These are phyloP conservation scores for Arxiozyma bovina DNA, from an alignment of 1,139 yeast species.

Conservation along the genomic window DNA sequence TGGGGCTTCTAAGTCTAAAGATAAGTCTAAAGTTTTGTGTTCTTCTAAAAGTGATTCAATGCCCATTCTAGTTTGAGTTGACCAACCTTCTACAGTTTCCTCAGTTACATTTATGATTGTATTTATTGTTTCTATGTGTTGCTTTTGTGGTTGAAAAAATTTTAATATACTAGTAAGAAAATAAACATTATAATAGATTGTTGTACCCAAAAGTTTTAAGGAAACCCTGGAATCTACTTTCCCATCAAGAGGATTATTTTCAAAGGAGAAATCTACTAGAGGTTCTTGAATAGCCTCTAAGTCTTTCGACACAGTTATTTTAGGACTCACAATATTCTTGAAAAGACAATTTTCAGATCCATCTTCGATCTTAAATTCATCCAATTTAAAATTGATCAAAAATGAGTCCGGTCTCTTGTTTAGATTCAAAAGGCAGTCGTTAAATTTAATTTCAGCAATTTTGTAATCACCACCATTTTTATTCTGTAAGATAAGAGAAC, in stretches of 20 bases:
- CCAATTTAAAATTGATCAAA: constrained; percentile 59
- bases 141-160: constrained; percentile 82
- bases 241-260: constrained; percentile 75
- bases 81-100: constrained; percentile 83
- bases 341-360: constrained; percentile 67
- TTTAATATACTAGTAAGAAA: constrained; percentile 65
- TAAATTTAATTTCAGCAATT: constrained; percentile 72
- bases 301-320: constrained; percentile 29
- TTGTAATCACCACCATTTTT: constrained; percentile 34
- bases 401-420: constrained; percentile 76
- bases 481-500: constrained; percentile 57
- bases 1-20: constrained; percentile 89
- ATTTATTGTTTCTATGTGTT: constrained; percentile 80
- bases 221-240: constrained; percentile 70
- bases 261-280: constrained; percentile 75
- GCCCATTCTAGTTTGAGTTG: constrained; percentile 85
- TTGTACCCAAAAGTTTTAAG: constrained; percentile 76
- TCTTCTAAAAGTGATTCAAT: constrained; percentile 89
- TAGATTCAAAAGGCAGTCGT: constrained; percentile 69
- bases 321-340: constrained; percentile 83
- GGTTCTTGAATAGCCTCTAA: constrained; percentile 36
- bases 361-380: constrained; percentile 80
- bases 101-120: constrained; percentile 94
- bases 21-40: constrained; percentile 79
- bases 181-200: constrained; percentile 75